Base-by-base conservation (phyloP, 2,329 filamentous ascomycete genomes). In the Xylaria sp. region DNA sequence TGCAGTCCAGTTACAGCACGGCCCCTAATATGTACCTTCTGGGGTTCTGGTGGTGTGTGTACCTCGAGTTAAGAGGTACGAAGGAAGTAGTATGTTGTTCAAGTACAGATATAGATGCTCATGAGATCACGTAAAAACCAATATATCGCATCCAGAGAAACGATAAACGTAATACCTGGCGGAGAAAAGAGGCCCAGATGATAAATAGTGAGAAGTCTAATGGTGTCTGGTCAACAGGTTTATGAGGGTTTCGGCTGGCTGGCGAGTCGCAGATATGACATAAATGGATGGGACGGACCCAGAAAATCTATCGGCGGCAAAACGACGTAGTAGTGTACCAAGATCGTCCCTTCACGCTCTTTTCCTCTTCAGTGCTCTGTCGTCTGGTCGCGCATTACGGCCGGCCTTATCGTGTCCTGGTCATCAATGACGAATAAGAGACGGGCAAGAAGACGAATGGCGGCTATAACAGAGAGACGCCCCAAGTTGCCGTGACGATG, bases 261-360 rank as follows among this genome's bases (percentile, higher is more conserved):
- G 54, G 54, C 32, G 59, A 69, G 62, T 63, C 56, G 59, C 66
- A 71, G 66, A 57, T 71, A 71, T 71, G 69, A 69, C 69, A 71
- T 71, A 69, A 66, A 62, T 57, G 48, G 39, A 62, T 67, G 66
- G 66, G 63, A 66, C 46, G 56, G 66, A 56, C 63, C 69, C 69
- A 67, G 57, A 64, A 71, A 69, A 46, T 57, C 56, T 69, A 67
- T 52, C 66, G 50, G 69, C 69, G 63, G 69, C 66, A 71, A 70
- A 70, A 71, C 50, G 55, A 67, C 64, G 67, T 58, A 32, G 56
- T 46, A 46, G 56, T 58, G 56, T 64, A 66, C 69, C 69, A 69
- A 66, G 66, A 69, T 72, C 66, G n/a, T 57, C 63, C 63, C 50
- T 55, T 61, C 41, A 56, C 59, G 61, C 61, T 32, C 51, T 52